Base-by-base conservation (phyloP, 305 asterid genomes). In the Rubia peregrina region DNA sequence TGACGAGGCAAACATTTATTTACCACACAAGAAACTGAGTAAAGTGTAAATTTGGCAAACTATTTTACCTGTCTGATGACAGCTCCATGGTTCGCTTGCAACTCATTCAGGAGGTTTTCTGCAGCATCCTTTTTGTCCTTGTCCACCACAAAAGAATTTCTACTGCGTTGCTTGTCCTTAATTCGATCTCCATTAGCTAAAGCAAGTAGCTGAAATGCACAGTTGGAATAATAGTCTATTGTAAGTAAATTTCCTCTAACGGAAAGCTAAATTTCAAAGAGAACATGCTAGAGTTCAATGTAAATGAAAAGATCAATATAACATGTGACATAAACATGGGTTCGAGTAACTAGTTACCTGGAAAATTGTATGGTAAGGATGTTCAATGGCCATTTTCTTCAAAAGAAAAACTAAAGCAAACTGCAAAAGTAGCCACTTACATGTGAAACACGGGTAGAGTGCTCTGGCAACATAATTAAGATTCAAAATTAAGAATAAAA, bases 181-280 rank as follows among this genome's bases (percentile, higher is more conserved):
- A 94, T 88, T 73, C 98, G 90, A 79, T 91, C 98, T 75, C 98
- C 98, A 84, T 94, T 89, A 77, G 96, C 90, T 83, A 94, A 81
- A 72, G 97, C 97, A 74, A 94, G 90, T 74, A 94, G 90, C 98
- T 91, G 82, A 78, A 71, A 78, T 21, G 73, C 73, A 79, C 26
- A 75, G 77, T 40, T 62, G 67, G 16, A 43, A 13, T 51, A 22
- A 22, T 22, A 57, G 6, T 9, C 16, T 57, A 21, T 57, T 6
- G 5, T 19, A 71, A 16, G 26, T 14, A 51, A 49, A 7, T 62
- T 61, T 69, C 59, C 7, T 42, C 24, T 40, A 63, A 48, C 40
- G 0, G 59, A 53, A 38, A 49, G 65, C 70, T 24, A 68, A 30
- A 68, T 65, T 55, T 48, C 12, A 11, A 65, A 22, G n/a, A 2